These are phyloP conservation scores for Trichoderma brevicompactum DNA, from an alignment of 2,329 filamentous ascomycete genomes.

Conservation along the genomic window DNA sequence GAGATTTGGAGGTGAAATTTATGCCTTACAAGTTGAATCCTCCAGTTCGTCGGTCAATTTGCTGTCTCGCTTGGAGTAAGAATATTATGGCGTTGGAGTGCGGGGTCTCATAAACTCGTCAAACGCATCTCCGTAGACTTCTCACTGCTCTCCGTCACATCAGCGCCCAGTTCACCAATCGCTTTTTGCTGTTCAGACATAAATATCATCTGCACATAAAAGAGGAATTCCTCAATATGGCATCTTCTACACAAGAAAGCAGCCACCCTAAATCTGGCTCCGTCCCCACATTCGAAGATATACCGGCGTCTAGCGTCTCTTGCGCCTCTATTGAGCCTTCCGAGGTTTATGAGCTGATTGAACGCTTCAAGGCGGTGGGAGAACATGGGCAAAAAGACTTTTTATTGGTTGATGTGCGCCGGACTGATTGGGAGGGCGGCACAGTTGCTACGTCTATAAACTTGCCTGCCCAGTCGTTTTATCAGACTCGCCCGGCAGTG, in stretches of 20 bases:
- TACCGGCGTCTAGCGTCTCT: conserved; percentile 48
- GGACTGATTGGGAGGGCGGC: conserved; percentile 61
- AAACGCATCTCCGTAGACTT: neutral
- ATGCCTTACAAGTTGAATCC: neutral
- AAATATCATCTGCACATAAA: neutral
- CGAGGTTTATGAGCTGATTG: conserved; percentile 48
- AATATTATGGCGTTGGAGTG: neutral
- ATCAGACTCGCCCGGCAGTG: conserved; percentile 53
- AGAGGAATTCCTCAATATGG: neutral
- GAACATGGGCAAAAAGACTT: conserved; percentile 43
- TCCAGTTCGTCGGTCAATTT: neutral
- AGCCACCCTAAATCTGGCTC: neutral
- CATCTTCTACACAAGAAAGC: neutral
- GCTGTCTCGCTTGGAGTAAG: neutral
- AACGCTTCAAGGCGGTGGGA: conserved; percentile 39
- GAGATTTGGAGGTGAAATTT: neutral
- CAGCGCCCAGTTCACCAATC: neutral
- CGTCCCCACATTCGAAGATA: conserved; percentile 28
- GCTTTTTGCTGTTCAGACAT: neutral
- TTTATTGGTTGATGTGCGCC: conserved; percentile 58
- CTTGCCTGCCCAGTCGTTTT: conserved; percentile 59
- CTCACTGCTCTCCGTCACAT: neutral
- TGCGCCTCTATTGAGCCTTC: conserved; percentile 45
- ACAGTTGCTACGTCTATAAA: conserved; percentile 64
- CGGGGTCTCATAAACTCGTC: conserved; percentile 7